A percentile compares a stretch with the other conserved stretches of the same genome.
Evolutionary conservation across 2,329 filamentous ascomycete species (phyloP).

Genomic region (Trichoderma harzianum): DNA sequence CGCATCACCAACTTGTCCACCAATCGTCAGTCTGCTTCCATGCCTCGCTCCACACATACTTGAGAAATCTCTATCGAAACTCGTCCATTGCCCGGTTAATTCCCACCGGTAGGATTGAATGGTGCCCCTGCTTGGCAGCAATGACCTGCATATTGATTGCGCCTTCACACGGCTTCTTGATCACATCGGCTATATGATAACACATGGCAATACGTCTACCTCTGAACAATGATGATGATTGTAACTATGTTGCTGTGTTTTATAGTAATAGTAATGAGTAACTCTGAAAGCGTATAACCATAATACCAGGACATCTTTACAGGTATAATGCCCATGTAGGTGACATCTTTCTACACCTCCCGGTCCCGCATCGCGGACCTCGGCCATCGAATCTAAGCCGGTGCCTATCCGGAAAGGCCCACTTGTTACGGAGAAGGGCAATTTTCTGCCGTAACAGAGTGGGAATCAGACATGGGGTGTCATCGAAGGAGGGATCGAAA

Average conservation of each 20-base stretch:
- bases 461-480: not conserved
- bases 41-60: not conserved
- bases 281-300: not conserved
- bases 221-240: not conserved
- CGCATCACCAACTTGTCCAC: not conserved
- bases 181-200: not conserved
- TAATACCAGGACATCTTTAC: too few relatives aligned
- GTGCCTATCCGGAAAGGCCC: not conserved
- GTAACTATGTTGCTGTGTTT: not conserved
- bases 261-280: not conserved
- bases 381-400: slow-evolving; percentile 6
- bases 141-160: not conserved
- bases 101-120: not conserved
- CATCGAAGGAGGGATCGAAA: not conserved
- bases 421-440: slow-evolving; percentile 7
- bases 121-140: slow-evolving; percentile 1
- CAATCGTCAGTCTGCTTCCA: not conserved
- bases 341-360: not conserved
- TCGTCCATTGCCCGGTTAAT: slow-evolving; percentile 3
- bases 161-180: not conserved
- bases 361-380: slow-evolving; percentile 2
- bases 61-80: not conserved
- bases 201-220: not conserved
- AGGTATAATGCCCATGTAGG: not conserved
- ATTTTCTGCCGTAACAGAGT: not conserved